Conservation (phyloP, 2,329 filamentous ascomycete species). For the Hymenoscyphus infarciens region DNA sequence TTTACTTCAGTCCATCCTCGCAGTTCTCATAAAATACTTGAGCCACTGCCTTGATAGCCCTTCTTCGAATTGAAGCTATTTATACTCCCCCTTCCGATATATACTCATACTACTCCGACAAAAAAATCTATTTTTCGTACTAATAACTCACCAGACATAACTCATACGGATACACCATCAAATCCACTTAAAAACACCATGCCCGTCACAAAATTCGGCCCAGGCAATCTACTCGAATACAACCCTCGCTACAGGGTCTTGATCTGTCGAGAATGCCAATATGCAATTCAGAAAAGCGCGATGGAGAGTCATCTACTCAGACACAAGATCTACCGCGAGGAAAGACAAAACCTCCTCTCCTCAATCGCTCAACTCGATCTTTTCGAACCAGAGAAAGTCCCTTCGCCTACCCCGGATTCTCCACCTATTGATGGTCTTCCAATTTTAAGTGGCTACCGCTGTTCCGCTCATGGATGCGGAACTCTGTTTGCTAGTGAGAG, state of each 20-base stretch:
- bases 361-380: conserved; percentile 31
- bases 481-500: conserved; percentile 36
- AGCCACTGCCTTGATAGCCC: too few species aligned
- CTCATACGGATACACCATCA: too few species aligned
- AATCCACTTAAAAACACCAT: background rate
- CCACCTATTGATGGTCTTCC: conserved; percentile 33
- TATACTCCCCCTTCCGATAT: too few species aligned
- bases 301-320: conserved; percentile 38
- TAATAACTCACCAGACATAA: too few species aligned
- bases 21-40: too few species aligned
- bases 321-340: conserved; percentile 38
- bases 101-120: too few species aligned
- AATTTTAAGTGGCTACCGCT: conserved; percentile 34
- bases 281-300: conserved; percentile 39
- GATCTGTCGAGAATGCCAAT: conserved; percentile 38
- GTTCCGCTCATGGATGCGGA: conserved; percentile 29
- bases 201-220: conserved; percentile 17
- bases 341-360: conserved; percentile 31
- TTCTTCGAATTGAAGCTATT: too few species aligned
- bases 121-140: too few species aligned
- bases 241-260: conserved; percentile 30
- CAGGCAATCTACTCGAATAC: conserved; percentile 27
- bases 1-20: too few species aligned
- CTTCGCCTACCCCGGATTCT: conserved; percentile 24
- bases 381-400: conserved; percentile 35